Evolutionary conservation across 1,139 yeast species (phyloP).

Genomic region (Kazachstania sp.): DNA sequence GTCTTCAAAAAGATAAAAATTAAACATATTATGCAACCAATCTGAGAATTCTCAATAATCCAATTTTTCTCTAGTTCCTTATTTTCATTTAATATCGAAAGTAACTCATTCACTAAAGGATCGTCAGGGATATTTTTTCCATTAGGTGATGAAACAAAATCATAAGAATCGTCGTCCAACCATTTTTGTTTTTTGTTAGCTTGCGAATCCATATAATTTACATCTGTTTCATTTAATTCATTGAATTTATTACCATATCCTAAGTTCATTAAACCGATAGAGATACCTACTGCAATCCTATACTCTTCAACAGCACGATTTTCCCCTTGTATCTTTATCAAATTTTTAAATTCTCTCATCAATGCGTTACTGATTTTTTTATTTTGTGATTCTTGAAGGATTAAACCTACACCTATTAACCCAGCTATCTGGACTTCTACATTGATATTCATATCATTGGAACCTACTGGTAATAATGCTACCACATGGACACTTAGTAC

Average conservation of each 20-base stretch:
- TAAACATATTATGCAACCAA: slow-evolving; percentile 76
- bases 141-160: not conserved
- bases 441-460: slow-evolving; percentile 81
- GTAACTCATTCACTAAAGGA: slow-evolving; percentile 59
- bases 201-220: not conserved
- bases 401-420: slow-evolving; percentile 76
- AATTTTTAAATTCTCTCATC: slow-evolving; percentile 54
- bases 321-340: slow-evolving; percentile 48
- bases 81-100: slow-evolving; percentile 52
- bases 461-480: slow-evolving; percentile 84
- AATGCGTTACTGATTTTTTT: slow-evolving; percentile 81
- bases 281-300: slow-evolving; percentile 78
- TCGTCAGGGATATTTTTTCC: not conserved
- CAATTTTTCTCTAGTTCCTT: slow-evolving; percentile 62
- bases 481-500: slow-evolving; percentile 90
- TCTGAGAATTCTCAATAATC: slow-evolving; percentile 63
- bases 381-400: slow-evolving; percentile 72
- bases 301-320: slow-evolving; percentile 64
- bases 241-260: slow-evolving; percentile 48
- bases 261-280: slow-evolving; percentile 78
- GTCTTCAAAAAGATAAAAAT: slow-evolving; percentile 68
- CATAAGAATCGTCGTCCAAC: not conserved
- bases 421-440: slow-evolving; percentile 87
- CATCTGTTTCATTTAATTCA: not conserved
- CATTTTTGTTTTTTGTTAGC: not conserved